Conservation (phyloP, 805 yeast genomes). For the Groenewaldozyma salmanticensis region DNA sequence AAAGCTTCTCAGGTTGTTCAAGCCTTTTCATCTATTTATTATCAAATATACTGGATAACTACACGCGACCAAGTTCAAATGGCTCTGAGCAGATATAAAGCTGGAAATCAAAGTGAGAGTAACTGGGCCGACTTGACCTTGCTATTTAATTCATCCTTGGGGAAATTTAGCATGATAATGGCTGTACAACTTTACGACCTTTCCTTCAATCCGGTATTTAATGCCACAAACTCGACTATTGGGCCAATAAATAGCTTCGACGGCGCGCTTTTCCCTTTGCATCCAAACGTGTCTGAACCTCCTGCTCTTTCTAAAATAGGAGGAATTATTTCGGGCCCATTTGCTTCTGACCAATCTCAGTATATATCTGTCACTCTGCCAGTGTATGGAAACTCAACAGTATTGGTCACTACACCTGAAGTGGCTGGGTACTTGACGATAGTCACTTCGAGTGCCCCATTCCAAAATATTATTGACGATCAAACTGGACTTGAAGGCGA, state of each 20-base stretch:
- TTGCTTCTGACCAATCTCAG: constrained; percentile 30
- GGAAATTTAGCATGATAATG: constrained; percentile 41
- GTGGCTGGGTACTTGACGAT: constrained; percentile 67
- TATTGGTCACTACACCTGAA: constrained; percentile 45
- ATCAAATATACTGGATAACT: constrained; percentile 59
- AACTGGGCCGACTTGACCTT: constrained; percentile 39
- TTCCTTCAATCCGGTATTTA: constrained; percentile 36
- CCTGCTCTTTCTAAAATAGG: constrained; percentile 32
- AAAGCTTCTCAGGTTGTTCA: constrained; percentile 75
- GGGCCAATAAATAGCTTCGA: constrained; percentile 25
- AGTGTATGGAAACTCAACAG: constrained; percentile 62
- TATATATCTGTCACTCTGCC: constrained; percentile 74
- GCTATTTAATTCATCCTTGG: constrained; percentile 50
- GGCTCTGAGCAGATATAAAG: constrained; percentile 53
- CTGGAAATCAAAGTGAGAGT: constrained; percentile 56
- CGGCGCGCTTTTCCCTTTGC: constrained; percentile 39
- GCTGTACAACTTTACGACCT: constrained; percentile 61
- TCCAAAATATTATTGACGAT: constrained; percentile 33
- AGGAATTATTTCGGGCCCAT: constrained; percentile 63
- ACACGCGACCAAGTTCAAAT: constrained; percentile 49
- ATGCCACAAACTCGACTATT: constrained; percentile 16
- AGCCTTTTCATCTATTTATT: constrained; percentile 49
- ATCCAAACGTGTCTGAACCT: constrained; percentile 37
- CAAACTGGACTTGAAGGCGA: constrained; percentile 31
- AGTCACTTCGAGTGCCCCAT: constrained; percentile 37